Conservation (phyloP, 2,329 filamentous ascomycete genomes). For the Colletotrichum sidae region DNA sequence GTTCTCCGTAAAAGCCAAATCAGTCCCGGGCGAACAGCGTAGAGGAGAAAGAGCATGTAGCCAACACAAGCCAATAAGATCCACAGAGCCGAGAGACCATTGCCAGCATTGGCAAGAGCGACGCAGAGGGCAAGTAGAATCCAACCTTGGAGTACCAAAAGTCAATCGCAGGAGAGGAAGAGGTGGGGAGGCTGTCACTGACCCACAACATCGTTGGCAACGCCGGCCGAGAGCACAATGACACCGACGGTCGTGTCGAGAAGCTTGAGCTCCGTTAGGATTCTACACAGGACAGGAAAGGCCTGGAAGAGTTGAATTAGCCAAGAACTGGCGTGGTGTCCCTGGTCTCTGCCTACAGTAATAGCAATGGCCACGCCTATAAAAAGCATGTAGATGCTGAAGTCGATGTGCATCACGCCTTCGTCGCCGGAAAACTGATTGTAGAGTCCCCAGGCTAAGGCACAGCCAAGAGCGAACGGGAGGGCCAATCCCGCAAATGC, state of each 20-base stretch:
- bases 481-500: conserved; percentile 83
- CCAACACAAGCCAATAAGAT: conserved; percentile 83
- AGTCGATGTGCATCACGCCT: conserved; percentile 55
- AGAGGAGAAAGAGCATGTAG: conserved; percentile 83
- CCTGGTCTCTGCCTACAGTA: conserved; percentile 56
- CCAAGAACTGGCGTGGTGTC: background rate
- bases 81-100: conserved; percentile 84
- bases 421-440: conserved; percentile 71
- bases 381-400: conserved; percentile 73
- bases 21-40: conserved; percentile 78
- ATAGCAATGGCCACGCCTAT: conserved; percentile 95
- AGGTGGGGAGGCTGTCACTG: too few species aligned
- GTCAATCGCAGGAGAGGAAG: background rate
- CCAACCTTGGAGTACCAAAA: conserved; percentile 67
- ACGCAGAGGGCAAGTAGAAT: conserved; percentile 93
- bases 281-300: conserved; percentile 92
- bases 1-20: conserved; percentile 79
- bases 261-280: conserved; percentile 89
- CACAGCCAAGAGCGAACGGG: conserved; percentile 85
- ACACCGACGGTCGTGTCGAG: conserved; percentile 86
- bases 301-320: conserved; percentile 40
- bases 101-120: conserved; percentile 88
- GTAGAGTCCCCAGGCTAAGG: conserved; percentile 84
- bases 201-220: conserved; percentile 81
- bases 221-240: conserved; percentile 88